Evolutionary conservation across 305 asterid species (phyloP).

Genomic region (Rubia balearica): DNA sequence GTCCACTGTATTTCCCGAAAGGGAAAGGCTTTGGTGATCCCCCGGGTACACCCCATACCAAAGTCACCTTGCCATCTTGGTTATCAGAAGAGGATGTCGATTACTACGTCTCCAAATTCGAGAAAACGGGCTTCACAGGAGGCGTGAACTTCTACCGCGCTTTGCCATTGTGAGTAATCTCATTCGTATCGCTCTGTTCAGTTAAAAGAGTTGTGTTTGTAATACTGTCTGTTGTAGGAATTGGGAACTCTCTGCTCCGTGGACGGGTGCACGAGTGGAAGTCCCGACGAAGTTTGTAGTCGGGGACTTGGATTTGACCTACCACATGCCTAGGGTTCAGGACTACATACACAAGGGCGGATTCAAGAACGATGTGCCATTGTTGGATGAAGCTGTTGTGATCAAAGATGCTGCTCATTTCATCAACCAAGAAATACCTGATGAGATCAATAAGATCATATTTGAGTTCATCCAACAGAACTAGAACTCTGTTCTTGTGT

Average conservation of each 20-base stretch:
- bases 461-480: conserved; percentile 31
- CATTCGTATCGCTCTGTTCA: neutral
- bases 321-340: conserved; percentile 39
- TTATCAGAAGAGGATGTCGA: conserved; percentile 47
- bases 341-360: conserved; percentile 62
- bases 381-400: conserved; percentile 50
- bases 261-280: conserved; percentile 41
- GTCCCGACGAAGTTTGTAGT: conserved; percentile 60
- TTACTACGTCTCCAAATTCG: conserved; percentile 42
- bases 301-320: conserved; percentile 60
- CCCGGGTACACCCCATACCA: conserved; percentile 28
- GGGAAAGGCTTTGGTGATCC: conserved; percentile 31
- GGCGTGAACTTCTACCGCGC: conserved; percentile 59
- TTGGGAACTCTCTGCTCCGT: conserved; percentile 62
- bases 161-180: conserved; percentile 41
- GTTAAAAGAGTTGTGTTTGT: neutral
- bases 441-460: conserved; percentile 47
- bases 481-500: neutral
- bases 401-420: conserved; percentile 63
- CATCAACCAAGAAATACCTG: conserved; percentile 53
- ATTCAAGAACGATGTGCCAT: conserved; percentile 52
- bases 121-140: conserved; percentile 54
- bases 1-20: conserved; percentile 48
- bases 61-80: conserved; percentile 48
- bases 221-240: conserved; percentile 34